Base-by-base conservation (phyloP, 2,329 filamentous ascomycete species). In the Elsinoe ampelina region DNA sequence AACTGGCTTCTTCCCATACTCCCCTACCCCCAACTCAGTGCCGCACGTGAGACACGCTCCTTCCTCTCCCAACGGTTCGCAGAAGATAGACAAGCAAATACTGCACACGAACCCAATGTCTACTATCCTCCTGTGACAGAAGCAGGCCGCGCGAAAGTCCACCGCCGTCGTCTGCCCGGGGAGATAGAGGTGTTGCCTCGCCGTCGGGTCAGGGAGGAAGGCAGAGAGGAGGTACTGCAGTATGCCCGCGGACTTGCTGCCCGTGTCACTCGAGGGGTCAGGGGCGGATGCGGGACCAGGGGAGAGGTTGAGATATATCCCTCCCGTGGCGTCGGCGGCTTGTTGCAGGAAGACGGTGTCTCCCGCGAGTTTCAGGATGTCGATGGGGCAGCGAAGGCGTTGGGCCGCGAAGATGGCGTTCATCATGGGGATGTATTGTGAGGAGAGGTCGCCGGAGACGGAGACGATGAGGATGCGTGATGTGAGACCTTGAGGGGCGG, bases 341-440 rank as follows among this genome's bases (percentile, higher is more conserved):
- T 98, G 93, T 68, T 98, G 92, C 50, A 98, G 77, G 70, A 98
- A 95, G 10, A 95, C 91, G 0, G 92, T 89, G 63, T 89, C 83
- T 19, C 89, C 89, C 41, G 86, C 83, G 11, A 98, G 78, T 62
- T 95, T 87, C 59, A 95, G 80, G 34, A 95, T 92, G 70, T 98
- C 93, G 65, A 98, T 90, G 20, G 91, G 88, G 61, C 98, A 89
- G 64, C 83, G 82, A 57, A 90, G 80, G 61, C 92, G 85, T 66
- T 95, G 88, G 58, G 92, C 93, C 2, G 93, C 93, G 72, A 98
- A 98, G 60, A 97, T 95, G 65, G 86, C 83, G 73, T 98, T 98
- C 93, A 98, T 98, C 63, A 95, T 93, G 0, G 92, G 87, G 57
- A 98, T 98, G 74, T 98, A 98, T 71, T 97, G 84, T 60, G 82